Percentiles rank a stretch among this genome's conserved stretches.
Evolutionary conservation across 441 rosid species (phyloP).

Genomic region (Gossypium laxum): DNA sequence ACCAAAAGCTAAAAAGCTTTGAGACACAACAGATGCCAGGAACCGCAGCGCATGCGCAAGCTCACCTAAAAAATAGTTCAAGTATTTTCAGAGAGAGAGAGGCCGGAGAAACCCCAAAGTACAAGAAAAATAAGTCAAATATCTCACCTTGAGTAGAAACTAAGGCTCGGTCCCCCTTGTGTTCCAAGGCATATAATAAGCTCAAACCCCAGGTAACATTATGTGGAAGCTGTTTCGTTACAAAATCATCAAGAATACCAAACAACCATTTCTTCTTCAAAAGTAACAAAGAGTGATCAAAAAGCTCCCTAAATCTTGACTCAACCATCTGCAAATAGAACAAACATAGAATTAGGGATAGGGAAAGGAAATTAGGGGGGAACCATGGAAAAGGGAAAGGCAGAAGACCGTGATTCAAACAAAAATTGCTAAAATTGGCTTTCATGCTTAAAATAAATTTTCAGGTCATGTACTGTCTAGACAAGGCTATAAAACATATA

Average conservation of each 20-base stretch:
- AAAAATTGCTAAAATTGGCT: neutral
- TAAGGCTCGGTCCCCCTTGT: slow-evolving; percentile 80
- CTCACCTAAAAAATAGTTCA: slow-evolving; percentile 52
- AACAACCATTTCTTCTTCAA: slow-evolving; percentile 86
- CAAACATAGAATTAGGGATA: neutral
- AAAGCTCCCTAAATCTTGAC: slow-evolving; percentile 73
- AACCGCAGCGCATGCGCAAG: slow-evolving; percentile 94
- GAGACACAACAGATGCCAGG: slow-evolving; percentile 97
- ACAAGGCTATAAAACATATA: neutral
- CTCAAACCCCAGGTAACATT: slow-evolving; percentile 99
- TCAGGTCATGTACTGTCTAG: neutral
- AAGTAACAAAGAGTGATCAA: slow-evolving; percentile 70
- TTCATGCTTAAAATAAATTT: neutral
- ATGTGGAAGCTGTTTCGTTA: slow-evolving; percentile 95
- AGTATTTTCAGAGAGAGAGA: slow-evolving; percentile 11
- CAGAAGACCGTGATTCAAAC: neutral
- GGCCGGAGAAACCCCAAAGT: neutral
- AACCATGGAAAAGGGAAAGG: neutral
- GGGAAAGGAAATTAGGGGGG: neutral
- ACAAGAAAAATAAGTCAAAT: neutral
- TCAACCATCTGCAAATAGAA: slow-evolving; percentile 70
- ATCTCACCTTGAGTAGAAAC: slow-evolving; percentile 73
- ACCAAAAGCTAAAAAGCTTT: slow-evolving; percentile 97
- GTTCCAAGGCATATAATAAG: slow-evolving; percentile 87
- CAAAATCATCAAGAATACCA: slow-evolving; percentile 87